These are phyloP conservation scores for Sistotremastrum niveocremeum DNA, from an alignment of 768 basidiomycete genomes.

Conservation along the genomic window DNA sequence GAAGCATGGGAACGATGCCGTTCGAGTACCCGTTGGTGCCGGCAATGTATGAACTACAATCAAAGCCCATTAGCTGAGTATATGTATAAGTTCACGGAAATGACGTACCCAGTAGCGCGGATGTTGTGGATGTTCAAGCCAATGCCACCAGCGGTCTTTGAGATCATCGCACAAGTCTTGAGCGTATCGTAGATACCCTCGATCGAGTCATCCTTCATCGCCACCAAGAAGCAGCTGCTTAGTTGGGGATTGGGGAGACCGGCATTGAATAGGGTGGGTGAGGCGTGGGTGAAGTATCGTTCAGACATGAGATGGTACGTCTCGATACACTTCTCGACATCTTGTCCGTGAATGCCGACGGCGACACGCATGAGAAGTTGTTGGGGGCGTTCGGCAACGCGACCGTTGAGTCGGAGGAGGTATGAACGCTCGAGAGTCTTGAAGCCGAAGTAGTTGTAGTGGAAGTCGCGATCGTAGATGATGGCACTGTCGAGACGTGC, in stretches of 20 bases:
- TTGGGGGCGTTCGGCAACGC: slow-evolving; percentile 93
- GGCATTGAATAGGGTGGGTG: slow-evolving; percentile 95
- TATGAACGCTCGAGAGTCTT: slow-evolving; percentile 98
- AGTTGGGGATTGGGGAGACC: slow-evolving; percentile 94
- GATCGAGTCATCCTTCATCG: slow-evolving; percentile 98
- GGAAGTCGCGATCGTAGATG: slow-evolving; percentile 97
- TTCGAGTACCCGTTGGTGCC: slow-evolving; percentile 99
- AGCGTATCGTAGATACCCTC: slow-evolving; percentile 99
- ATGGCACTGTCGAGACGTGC: slow-evolving; percentile 81
- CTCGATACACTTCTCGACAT: slow-evolving; percentile 81
- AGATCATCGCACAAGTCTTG: slow-evolving; percentile 98
- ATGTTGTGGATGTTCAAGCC: slow-evolving; percentile 94
- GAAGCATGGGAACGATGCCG: slow-evolving; percentile 98
- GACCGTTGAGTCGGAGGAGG: slow-evolving; percentile 84
- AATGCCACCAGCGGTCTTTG: slow-evolving; percentile 97
- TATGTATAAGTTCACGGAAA: background rate
- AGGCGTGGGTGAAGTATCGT: slow-evolving; percentile 96
- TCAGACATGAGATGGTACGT: slow-evolving; percentile 96
- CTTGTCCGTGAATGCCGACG: slow-evolving; percentile 85
- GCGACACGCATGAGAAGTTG: slow-evolving; percentile 99
- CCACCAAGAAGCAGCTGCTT: slow-evolving; percentile 92
- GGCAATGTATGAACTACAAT: slow-evolving; percentile 88
- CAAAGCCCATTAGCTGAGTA: no score
- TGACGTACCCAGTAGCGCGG: slow-evolving; percentile 75
- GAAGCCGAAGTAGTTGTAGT: slow-evolving; percentile 98